Evolutionary conservation across 2,329 filamentous ascomycete species (phyloP).

Genomic region (Fusarium gaditjirri): DNA sequence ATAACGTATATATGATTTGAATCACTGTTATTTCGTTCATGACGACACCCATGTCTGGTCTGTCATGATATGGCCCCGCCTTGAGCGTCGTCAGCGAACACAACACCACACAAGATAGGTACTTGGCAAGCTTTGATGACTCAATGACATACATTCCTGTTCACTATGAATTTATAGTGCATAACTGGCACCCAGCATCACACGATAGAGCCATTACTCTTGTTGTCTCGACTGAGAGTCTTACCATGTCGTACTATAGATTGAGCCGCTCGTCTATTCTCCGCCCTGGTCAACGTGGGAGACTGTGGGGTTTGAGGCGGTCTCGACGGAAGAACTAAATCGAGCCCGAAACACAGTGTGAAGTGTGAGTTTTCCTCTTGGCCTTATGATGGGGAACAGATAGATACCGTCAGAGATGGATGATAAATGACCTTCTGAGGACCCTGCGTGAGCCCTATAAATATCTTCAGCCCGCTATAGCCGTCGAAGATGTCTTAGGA

Average conservation of each 20-base stretch:
- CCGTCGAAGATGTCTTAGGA: not conserved
- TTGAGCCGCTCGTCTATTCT: constrained; percentile 14
- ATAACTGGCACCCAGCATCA: not conserved
- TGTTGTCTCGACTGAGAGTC: constrained; percentile 1
- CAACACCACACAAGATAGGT: not conserved
- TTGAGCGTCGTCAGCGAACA: constrained; percentile 16
- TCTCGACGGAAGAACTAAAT: constrained; percentile 36
- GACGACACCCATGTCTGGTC: not conserved
- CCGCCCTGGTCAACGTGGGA: constrained; percentile 20
- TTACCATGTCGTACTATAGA: constrained; percentile 32
- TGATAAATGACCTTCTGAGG: not conserved
- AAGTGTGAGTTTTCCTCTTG: not conserved
- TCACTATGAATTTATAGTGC: not conserved
- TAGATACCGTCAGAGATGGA: not conserved
- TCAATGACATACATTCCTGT: not conserved
- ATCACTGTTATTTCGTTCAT: not conserved
- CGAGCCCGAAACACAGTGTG: constrained; percentile 35
- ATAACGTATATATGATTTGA: not conserved
- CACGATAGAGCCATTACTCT: not conserved
- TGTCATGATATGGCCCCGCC: not conserved
- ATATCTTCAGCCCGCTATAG: not conserved
- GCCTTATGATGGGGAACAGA: not conserved
- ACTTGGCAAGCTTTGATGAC: not conserved
- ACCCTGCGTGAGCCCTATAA: not conserved
- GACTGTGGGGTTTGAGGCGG: constrained; percentile 30